Percentiles rank a stretch among this genome's conserved stretches.
Conservation (phyloP, 2,329 filamentous ascomycete species). For the Diaporthe australafricana region DNA sequence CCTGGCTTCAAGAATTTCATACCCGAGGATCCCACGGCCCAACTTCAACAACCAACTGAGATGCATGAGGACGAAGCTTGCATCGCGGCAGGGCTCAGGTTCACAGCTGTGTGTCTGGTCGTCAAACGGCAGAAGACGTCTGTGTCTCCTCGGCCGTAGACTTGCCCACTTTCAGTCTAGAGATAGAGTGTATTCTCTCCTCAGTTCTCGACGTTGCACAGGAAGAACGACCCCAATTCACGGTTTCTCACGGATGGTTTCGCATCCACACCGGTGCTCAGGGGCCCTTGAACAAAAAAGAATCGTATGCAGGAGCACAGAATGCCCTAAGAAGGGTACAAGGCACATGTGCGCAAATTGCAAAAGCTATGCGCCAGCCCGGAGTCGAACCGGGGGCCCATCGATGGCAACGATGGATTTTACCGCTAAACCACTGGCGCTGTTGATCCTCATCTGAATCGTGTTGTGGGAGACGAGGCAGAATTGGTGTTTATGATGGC, state of each 20-base stretch:
- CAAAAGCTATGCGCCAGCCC: constrained; percentile 29
- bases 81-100: not conserved
- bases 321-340: not conserved
- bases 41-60: not conserved
- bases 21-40: not conserved
- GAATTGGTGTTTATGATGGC: not conserved
- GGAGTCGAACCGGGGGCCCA: constrained; percentile 33
- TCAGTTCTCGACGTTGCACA: not conserved
- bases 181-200: too few species aligned
- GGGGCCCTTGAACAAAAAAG: not conserved
- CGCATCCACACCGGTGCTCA: too few species aligned
- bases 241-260: not conserved
- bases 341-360: not conserved
- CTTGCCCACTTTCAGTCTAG: not conserved
- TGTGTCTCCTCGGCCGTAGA: too few species aligned
- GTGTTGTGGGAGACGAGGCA: not conserved
- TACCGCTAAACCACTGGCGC: constrained; percentile 31
- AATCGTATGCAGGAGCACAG: not conserved
- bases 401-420: constrained; percentile 31
- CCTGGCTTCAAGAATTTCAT: not conserved
- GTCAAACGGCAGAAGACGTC: not conserved
- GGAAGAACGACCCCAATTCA: too few species aligned
- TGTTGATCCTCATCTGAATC: not conserved
- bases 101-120: too few species aligned
- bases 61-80: not conserved